phyloP scores from a whole-genome alignment of 805 yeast genomes.

The Cyberlindnera meyerae region DNA sequence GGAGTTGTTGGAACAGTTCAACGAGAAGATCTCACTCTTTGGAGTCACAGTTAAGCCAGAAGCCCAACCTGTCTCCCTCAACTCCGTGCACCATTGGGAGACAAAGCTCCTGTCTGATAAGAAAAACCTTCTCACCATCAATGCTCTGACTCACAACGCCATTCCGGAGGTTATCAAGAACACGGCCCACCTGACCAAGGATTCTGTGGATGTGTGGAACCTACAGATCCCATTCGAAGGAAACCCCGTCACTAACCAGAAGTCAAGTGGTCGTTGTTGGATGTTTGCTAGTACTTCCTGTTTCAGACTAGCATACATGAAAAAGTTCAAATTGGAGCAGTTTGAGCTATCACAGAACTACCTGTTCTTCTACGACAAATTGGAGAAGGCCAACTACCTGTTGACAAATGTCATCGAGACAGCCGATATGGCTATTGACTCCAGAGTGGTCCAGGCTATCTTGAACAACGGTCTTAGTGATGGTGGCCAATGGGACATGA shows the following conservation, averaged over 20 bases:
- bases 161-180: slow-evolving; percentile 14
- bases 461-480: slow-evolving; percentile 64
- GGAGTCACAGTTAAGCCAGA: slow-evolving; percentile 1
- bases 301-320: slow-evolving; percentile 57
- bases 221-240: slow-evolving; percentile 36
- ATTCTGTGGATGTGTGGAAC: slow-evolving; percentile 26
- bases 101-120: slow-evolving; percentile 38
- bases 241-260: slow-evolving; percentile 64
- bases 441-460: slow-evolving; percentile 62
- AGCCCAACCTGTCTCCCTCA: slow-evolving; percentile 29
- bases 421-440: slow-evolving; percentile 56
- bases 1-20: slow-evolving; percentile 6
- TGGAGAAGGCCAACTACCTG: slow-evolving; percentile 76
- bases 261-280: slow-evolving; percentile 79
- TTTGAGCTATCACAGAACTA: slow-evolving; percentile 75
- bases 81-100: slow-evolving; percentile 42
- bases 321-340: slow-evolving; percentile 54
- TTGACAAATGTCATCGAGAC: slow-evolving; percentile 71
- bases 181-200: slow-evolving; percentile 7
- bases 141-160: slow-evolving; percentile 44
- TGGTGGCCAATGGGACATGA: slow-evolving; percentile 87
- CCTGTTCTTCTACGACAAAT: slow-evolving; percentile 75
- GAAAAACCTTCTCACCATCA: slow-evolving; percentile 48
- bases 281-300: slow-evolving; percentile 77
- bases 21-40: not conserved